Evolutionary conservation across 352 stramenopile species (phyloP).

Genomic region (Phytophthora parvispora): DNA sequence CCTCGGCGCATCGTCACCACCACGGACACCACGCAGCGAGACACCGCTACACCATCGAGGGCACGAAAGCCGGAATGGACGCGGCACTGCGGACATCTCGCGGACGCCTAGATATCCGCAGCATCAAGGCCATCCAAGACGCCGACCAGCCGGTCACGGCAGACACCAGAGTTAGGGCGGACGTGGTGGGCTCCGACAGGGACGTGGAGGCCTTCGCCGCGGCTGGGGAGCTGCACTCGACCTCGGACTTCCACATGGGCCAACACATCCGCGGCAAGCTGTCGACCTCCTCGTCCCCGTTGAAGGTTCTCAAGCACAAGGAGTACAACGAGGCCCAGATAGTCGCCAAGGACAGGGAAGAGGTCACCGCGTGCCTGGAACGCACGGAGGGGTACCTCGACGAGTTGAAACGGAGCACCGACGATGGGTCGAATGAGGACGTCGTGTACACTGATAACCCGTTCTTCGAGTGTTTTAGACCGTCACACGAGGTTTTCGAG

Average conservation of each 20-base stretch:
- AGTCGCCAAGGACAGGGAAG: constrained; percentile 48
- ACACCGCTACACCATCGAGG: constrained; percentile 45
- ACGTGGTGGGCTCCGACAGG: constrained; percentile 38
- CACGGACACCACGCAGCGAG: constrained; percentile 24
- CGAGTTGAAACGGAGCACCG: constrained; percentile 26
- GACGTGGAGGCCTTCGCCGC: constrained; percentile 34
- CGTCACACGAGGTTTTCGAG: constrained; percentile 63
- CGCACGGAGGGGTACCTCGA: constrained; percentile 60
- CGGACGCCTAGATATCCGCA: constrained; percentile 38
- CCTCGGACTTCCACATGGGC: constrained; percentile 20
- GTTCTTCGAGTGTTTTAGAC: constrained; percentile 84
- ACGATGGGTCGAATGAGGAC: not conserved
- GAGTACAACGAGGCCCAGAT: constrained; percentile 34
- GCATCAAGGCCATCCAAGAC: constrained; percentile 31
- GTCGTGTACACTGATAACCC: constrained; percentile 53
- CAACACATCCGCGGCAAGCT: constrained; percentile 32
- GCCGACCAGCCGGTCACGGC: constrained; percentile 11
- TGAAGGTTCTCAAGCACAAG: constrained; percentile 48
- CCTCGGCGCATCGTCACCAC: constrained; percentile 8
- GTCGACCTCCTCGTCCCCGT: constrained; percentile 12
- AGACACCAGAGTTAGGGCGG: constrained; percentile 31
- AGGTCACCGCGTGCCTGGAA: constrained; percentile 56
- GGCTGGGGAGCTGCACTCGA: constrained; percentile 24
- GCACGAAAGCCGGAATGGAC: constrained; percentile 38
- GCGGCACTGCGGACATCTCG: constrained; percentile 28